These are phyloP conservation scores for Durusdinium trenchii DNA, from an alignment of 73 alveolate species.

Conservation along the genomic window DNA sequence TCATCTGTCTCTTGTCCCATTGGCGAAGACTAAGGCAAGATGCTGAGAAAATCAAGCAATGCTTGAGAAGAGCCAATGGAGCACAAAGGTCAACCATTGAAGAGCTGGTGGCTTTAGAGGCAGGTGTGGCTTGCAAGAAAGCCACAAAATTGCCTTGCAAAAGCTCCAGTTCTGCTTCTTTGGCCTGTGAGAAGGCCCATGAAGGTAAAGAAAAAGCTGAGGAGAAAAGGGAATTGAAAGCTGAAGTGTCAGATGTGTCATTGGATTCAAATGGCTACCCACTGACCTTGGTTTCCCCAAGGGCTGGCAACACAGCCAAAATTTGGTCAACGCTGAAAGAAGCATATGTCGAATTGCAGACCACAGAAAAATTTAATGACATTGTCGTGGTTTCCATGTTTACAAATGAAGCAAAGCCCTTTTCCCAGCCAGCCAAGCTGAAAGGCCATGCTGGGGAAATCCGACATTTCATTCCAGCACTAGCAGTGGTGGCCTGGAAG, in stretches of 20 bases:
- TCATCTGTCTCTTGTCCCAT: background rate
- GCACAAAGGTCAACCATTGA: background rate
- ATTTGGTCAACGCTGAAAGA: background rate
- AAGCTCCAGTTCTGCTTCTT: background rate
- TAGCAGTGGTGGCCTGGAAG: background rate
- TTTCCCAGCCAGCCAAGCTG: background rate
- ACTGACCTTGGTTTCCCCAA: background rate
- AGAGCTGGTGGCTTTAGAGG: background rate
- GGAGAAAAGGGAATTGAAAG: background rate
- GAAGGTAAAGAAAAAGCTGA: background rate
- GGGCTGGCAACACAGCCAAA: background rate
- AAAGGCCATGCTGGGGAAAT: conserved; percentile 25
- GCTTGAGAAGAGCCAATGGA: background rate
- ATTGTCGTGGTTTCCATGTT: conserved; percentile 1
- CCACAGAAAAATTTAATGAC: background rate
- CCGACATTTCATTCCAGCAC: background rate
- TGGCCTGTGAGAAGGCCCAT: background rate
- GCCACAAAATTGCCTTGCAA: background rate
- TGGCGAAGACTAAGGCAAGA: background rate
- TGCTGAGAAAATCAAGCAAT: background rate
- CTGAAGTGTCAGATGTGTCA: background rate
- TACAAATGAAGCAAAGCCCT: background rate
- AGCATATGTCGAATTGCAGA: background rate
- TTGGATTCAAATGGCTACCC: background rate
- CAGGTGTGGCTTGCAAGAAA: background rate